Conservation (phyloP, 306 rosid species). For the Gastrolobium villosum region DNA sequence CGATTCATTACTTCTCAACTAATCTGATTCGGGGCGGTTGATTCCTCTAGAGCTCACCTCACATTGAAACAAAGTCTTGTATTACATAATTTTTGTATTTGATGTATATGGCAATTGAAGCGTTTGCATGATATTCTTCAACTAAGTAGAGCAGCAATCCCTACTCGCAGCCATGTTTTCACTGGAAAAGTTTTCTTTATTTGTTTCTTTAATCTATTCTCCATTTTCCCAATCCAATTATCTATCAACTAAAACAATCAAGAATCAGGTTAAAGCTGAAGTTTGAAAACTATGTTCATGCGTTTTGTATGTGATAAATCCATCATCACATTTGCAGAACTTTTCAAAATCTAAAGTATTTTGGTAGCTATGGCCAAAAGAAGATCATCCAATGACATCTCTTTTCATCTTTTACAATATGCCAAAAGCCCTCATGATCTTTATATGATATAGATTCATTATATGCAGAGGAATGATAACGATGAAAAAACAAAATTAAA, state of each 20-base stretch:
- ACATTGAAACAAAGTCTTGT: neutral
- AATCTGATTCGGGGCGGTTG: no score
- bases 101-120: constrained; percentile 27
- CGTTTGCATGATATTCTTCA: neutral
- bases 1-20: no score
- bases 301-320: constrained; percentile 27
- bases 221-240: constrained; percentile 13
- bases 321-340: neutral
- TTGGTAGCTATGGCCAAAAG: constrained; percentile 21
- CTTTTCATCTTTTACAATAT: constrained; percentile 34
- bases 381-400: neutral
- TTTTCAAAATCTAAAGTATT: constrained; percentile 14
- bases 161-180: neutral
- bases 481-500: neutral
- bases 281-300: constrained; percentile 25
- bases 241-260: constrained; percentile 20
- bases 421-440: constrained; percentile 1
- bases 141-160: constrained; percentile 5
- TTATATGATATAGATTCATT: constrained; percentile 19
- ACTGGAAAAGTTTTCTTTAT: neutral
- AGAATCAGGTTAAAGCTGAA: constrained; percentile 20
- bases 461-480: neutral
- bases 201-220: constrained; percentile 34
- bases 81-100: neutral
- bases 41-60: constrained; percentile 42